phyloP scores from a whole-genome alignment of 176 grass and related monocot species.

The Zoysia japonica region DNA sequence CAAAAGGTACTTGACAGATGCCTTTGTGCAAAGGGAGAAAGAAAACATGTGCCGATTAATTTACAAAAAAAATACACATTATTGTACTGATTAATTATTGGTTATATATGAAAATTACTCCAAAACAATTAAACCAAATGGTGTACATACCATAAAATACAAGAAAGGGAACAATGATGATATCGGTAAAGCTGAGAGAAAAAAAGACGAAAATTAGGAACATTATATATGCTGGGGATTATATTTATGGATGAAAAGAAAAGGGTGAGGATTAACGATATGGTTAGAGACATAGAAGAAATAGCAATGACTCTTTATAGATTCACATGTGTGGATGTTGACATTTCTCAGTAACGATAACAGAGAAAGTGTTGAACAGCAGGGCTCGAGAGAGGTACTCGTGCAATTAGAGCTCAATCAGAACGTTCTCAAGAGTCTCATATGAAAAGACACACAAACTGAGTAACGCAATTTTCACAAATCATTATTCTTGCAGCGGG shows the following conservation, averaged over 20 bases:
- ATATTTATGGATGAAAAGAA: too few species aligned
- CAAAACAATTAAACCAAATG: not conserved
- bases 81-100: not conserved
- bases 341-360: not conserved
- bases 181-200: conserved; percentile 67
- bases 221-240: not conserved
- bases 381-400: not conserved
- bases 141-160: conserved; percentile 76
- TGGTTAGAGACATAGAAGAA: not conserved
- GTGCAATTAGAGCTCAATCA: not conserved
- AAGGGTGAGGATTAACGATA: not conserved
- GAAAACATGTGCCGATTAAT: not conserved
- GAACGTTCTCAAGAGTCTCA: not conserved
- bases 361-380: not conserved
- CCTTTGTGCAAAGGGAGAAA: not conserved
- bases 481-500: too few species aligned
- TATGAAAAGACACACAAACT: not conserved
- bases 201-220: conserved; percentile 26
- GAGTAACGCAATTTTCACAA: too few species aligned
- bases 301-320: not conserved
- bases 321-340: not conserved
- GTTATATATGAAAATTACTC: not conserved
- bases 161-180: conserved; percentile 70
- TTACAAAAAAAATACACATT: not conserved
- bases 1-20: conserved; percentile 2